phyloP scores from a whole-genome alignment of 345 rosid genomes.

The Lepidium didymum region DNA sequence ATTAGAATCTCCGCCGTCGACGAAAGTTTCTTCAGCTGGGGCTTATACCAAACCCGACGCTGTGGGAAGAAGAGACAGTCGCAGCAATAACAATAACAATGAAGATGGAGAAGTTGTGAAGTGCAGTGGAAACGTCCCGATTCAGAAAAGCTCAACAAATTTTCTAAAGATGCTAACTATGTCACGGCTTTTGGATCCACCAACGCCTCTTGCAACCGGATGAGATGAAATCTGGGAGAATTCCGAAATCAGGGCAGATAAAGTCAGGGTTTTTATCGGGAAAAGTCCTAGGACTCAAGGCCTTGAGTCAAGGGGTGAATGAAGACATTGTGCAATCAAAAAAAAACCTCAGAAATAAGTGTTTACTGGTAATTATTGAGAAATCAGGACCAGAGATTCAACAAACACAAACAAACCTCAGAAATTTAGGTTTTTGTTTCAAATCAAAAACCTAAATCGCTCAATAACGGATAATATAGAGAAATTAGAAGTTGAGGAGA shows the following conservation, averaged over 20 bases:
- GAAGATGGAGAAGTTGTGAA: slow-evolving; percentile 33
- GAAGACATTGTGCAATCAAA: slow-evolving; percentile 27
- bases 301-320: too few relatives aligned
- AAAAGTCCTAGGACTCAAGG: slow-evolving; percentile 3
- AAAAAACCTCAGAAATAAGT: too few relatives aligned
- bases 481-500: too few relatives aligned
- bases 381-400: too few relatives aligned
- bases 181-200: slow-evolving; percentile 33
- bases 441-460: too few relatives aligned
- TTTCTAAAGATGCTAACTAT: slow-evolving; percentile 27
- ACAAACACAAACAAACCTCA: too few relatives aligned
- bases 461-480: too few relatives aligned
- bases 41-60: not conserved
- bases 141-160: slow-evolving; percentile 26
- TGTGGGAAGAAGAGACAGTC: slow-evolving; percentile 15
- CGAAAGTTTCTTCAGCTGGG: not conserved
- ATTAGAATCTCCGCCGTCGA: slow-evolving; percentile 16
- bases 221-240: slow-evolving; percentile 23
- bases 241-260: slow-evolving; percentile 17
- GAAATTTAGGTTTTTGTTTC: too few relatives aligned
- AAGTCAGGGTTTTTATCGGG: slow-evolving; percentile 32
- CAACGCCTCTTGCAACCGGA: slow-evolving; percentile 20
- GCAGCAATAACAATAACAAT: not conserved
- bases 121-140: slow-evolving; percentile 35
- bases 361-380: too few relatives aligned